Evolutionary conservation across 2,329 filamentous ascomycete genomes (phyloP), one percentile per base, ranked within the genome.

Genomic region (Leptographium galeiforme): DNA sequence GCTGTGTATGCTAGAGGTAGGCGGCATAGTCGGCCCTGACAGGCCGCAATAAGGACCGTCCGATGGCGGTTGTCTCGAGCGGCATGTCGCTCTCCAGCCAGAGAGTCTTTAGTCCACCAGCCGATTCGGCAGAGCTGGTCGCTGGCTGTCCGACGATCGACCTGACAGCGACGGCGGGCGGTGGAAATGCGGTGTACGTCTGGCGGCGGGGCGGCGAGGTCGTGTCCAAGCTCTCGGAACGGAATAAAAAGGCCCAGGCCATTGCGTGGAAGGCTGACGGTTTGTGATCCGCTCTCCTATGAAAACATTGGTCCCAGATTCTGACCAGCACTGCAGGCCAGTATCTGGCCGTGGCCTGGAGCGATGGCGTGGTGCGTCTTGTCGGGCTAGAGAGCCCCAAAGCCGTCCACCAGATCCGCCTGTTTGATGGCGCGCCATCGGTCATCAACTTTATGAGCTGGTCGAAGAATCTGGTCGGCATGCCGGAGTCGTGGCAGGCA

Each of bases 71-170:
- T 11, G 25, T 36, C 30, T 19, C 44, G n/a, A 25, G 6, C 19
- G 48, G 51, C 25, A 34, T 81, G 56, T 59, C 70, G 58, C 70
- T 76, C 47, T 66, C 77, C 58, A 77, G 77, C 67, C 75, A 82
- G 63, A 81, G 78, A 59, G 70, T 72, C 58, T 74, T 84, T 56
- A 72, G 77, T 50, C 58, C 60, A 11, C 69, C 74, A 47, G 73
- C 74, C 30, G 73, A 81, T 25, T 73, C 78, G 40, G 69, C 73
- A 39, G 71, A 74, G 48, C 76, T 85, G 50, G 73, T 91, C 38
- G 76, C 82, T 32, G 88, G 86, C 67, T 95, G 89, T 67, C 88
- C 90, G 16, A 85, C 83, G 10, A 87, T 95, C 72, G 88, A 96
- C 68, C 75, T 97, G 47, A 75, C 85, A n/a, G 83, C 84, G 6